A percentile compares a stretch with the other conserved stretches of the same genome.
phyloP scores from a whole-genome alignment of 2,329 filamentous ascomycete species.

The Teratosphaeria gauchensis region DNA sequence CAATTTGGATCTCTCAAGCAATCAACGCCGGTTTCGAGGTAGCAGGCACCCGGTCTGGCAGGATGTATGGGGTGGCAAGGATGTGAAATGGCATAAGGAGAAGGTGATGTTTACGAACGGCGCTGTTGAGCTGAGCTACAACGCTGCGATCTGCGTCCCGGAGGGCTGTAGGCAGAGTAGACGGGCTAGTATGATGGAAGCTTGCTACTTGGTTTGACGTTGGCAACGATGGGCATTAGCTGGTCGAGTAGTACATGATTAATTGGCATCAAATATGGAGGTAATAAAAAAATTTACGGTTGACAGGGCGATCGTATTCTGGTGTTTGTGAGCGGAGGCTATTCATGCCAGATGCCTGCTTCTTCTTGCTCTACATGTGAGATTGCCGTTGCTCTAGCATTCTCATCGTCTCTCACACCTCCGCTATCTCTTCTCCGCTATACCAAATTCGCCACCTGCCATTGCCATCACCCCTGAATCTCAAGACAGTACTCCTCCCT shows the following conservation, averaged over 20 bases:
- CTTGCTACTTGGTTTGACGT: too few species aligned
- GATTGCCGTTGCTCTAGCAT: background rate
- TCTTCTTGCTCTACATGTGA: background rate
- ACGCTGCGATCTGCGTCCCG: background rate
- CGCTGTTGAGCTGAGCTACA: background rate
- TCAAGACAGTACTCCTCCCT: background rate
- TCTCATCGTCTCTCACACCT: background rate
- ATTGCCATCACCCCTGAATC: background rate
- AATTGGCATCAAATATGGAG: too few species aligned
- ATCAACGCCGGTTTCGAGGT: background rate
- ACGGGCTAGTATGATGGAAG: too few species aligned
- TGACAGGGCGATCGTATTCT: too few species aligned
- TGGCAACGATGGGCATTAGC: too few species aligned
- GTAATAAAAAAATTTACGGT: too few species aligned
- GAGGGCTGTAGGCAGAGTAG: background rate
- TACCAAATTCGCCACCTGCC: background rate
- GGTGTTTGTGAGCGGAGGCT: background rate
- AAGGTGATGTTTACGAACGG: background rate
- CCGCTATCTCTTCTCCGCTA: background rate
- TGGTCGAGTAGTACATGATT: too few species aligned
- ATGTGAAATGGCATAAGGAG: background rate
- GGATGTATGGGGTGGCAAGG: background rate
- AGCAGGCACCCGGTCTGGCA: background rate
- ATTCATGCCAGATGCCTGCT: background rate
- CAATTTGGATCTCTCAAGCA: background rate